A percentile compares a stretch with the other conserved stretches of the same genome.
These are phyloP conservation scores for Dothistroma septosporum DNA, from an alignment of 2,329 filamentous ascomycete genomes.

Conservation along the genomic window DNA sequence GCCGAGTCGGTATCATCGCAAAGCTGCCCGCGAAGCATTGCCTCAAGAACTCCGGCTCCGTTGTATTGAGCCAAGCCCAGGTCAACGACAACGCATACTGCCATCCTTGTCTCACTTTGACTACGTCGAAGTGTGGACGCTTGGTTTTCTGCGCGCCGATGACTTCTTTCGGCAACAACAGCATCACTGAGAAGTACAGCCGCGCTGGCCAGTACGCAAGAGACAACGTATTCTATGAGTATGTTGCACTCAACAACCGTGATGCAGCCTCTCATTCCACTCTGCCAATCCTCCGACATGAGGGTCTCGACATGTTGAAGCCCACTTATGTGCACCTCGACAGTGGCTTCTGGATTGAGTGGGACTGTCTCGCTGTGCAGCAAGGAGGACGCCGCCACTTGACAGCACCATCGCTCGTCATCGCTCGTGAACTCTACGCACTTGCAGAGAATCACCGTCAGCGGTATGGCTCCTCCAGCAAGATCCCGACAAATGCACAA, in stretches of 20 bases:
- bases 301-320: not conserved
- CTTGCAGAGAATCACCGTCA: conserved; percentile 7
- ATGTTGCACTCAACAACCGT: not conserved
- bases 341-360: conserved; percentile 9
- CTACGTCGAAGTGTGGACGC: not conserved
- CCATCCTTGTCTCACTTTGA: conserved; percentile 1
- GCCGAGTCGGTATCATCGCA: not conserved
- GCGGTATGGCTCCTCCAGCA: not conserved
- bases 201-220: too few species aligned
- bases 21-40: not conserved
- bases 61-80: not conserved
- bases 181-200: not conserved
- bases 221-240: not conserved
- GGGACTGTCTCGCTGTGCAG: not conserved
- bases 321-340: conserved; percentile 1
- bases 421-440: not conserved
- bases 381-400: not conserved
- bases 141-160: conserved; percentile 2
- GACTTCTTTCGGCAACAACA: conserved; percentile 1
- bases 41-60: not conserved
- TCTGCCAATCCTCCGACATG: not conserved
- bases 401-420: not conserved
- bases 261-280: not conserved
- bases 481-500: not conserved
- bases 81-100: not conserved